Base-by-base conservation (phyloP, 1,139 yeast species). In the Lodderomyces theae region DNA sequence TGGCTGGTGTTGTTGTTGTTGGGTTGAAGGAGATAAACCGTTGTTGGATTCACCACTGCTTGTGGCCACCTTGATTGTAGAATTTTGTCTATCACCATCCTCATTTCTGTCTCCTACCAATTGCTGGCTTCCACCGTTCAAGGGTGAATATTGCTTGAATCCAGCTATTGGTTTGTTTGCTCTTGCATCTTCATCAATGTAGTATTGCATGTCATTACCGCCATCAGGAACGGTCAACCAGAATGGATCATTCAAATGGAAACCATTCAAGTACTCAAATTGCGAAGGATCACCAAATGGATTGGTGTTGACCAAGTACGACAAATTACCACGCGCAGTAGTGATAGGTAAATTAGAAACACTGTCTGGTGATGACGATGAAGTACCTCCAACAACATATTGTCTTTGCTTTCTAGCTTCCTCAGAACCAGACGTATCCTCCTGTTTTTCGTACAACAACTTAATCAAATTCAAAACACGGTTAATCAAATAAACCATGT, bases 181-280 rank as follows among this genome's bases (percentile, higher is more conserved):
- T 28, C 34, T 26, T 26, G 32, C 54, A 17, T 61, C 68, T 33
- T 64, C 69, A 2, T 39, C 38, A 18, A 21, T 22, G 19, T 22
- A 16, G 10, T 19, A 23, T 40, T 63, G 59, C 1, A 72, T 72
- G 2, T 69, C 63, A 31, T 10, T 10, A 16, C 66, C 63, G 29
- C 66, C 63, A 37, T 67, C 73, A 0, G 73, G 72, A 41, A 64
- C 65, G 2, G 72, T 61, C 37, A 66, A 57, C 76, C 75, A 70
- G 42, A 68, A 69, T 7, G 75, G 75, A 49, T 70, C 76, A 39
- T 56, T 58, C 35, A 67, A 51, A 38, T 67, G 63, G 46, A 66
- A 61, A 5, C 50, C 50, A 35, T 48, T 42, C 21, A 48, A 40
- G 26, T 46, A 46, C 31, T 46, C 50, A 39, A 44, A 45, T 36